Conservation (phyloP, 306 rosid species). For the Vigna reflexopilosa region DNA sequence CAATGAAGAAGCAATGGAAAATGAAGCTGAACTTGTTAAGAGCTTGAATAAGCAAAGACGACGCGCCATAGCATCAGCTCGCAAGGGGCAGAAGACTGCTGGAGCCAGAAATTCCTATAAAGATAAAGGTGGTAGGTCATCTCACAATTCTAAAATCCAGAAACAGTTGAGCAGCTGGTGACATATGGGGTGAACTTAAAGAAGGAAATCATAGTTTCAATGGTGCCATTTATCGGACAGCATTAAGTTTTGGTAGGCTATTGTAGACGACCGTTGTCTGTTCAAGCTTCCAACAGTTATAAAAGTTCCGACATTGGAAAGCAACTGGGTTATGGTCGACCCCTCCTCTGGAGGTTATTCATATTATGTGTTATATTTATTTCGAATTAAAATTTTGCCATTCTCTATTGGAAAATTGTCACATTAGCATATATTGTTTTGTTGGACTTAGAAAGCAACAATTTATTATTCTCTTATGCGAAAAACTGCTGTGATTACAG, state of each 20-base stretch:
- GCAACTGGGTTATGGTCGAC: constrained; percentile 7
- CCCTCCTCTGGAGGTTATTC: constrained; percentile 1
- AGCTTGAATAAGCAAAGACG: constrained; percentile 72
- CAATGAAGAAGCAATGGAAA: constrained; percentile 42
- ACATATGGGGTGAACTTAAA: background rate
- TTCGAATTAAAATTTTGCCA: constrained; percentile 38
- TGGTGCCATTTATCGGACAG: background rate
- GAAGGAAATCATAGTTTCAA: constrained; percentile 11
- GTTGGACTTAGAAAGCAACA: background rate
- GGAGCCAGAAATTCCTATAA: constrained; percentile 80
- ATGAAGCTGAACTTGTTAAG: constrained; percentile 63
- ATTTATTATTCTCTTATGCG: background rate
- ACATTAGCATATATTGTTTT: background rate
- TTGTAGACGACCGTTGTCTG: background rate
- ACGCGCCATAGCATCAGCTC: constrained; percentile 65
- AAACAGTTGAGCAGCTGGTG: constrained; percentile 71
- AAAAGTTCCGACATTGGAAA: constrained; percentile 8
- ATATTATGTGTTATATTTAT: background rate
- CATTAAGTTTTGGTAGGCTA: background rate
- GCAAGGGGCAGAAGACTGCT: constrained; percentile 59
- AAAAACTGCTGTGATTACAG: too few species aligned
- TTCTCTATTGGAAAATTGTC: background rate
- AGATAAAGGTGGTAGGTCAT: constrained; percentile 88
- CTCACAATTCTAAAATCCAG: constrained; percentile 70
- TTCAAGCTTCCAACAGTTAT: constrained; percentile 9